A percentile compares a stretch with the other conserved stretches of the same genome.
These are phyloP conservation scores for Pichia insulana DNA, from an alignment of 805 yeast species.

Conservation along the genomic window DNA sequence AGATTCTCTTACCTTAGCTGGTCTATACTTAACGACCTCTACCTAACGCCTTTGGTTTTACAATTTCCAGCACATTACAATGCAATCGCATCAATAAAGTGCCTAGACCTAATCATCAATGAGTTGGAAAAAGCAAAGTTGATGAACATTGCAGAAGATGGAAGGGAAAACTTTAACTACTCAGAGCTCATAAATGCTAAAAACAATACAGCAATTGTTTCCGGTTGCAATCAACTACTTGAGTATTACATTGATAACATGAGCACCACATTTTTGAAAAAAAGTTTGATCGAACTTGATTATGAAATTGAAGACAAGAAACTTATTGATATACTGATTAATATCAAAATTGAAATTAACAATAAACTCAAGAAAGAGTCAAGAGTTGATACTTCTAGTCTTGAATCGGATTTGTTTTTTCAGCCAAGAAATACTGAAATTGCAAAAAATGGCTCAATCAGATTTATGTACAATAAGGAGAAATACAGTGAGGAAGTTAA, in stretches of 20 bases:
- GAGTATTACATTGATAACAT: constrained; percentile 26
- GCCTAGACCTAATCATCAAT: constrained; percentile 34
- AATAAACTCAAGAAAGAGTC: constrained; percentile 2
- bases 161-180: constrained; percentile 5
- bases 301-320: constrained; percentile 12
- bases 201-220: constrained; percentile 1
- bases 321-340: constrained; percentile 23
- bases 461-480: constrained; percentile 26
- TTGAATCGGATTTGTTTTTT: constrained; percentile 22
- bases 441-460: constrained; percentile 24
- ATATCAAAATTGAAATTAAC: constrained; percentile 24
- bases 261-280: constrained; percentile 19
- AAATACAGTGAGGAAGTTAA: constrained; percentile 22
- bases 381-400: neutral
- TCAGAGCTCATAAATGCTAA: constrained; percentile 5
- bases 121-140: constrained; percentile 13
- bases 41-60: constrained; percentile 58
- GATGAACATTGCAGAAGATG: constrained; percentile 4
- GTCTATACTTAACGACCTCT: constrained; percentile 68
- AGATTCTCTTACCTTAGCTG: constrained; percentile 52
- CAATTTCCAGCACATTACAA: constrained; percentile 69
- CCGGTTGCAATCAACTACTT: constrained; percentile 23
- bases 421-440: constrained; percentile 24
- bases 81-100: constrained; percentile 57
- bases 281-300: constrained; percentile 15